Evolutionary conservation across 805 yeast genomes (phyloP).

Genomic region (Cyberlindnera mycetangii): DNA sequence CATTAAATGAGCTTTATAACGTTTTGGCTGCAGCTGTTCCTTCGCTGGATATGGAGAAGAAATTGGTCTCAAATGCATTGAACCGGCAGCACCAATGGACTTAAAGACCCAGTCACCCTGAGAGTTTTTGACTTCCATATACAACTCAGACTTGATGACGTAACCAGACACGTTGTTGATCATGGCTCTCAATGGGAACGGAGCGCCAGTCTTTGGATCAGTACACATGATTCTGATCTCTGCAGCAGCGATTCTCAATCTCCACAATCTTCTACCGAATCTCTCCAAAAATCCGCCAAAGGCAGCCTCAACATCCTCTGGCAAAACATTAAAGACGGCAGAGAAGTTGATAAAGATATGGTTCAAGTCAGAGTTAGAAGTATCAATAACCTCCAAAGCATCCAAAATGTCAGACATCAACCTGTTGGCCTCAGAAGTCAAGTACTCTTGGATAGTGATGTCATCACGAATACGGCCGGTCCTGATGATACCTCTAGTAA

Average conservation of each 20-base stretch:
- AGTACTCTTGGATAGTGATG: constrained; percentile 86
- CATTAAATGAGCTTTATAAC: constrained; percentile 97
- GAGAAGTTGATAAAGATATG: constrained; percentile 97
- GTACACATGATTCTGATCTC: constrained; percentile 95
- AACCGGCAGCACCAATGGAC: constrained; percentile 90
- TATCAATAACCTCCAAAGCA: constrained; percentile 90
- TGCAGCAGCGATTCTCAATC: constrained; percentile 94
- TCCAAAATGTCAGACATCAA: constrained; percentile 95
- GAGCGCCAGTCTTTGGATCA: constrained; percentile 80
- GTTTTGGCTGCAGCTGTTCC: constrained; percentile 97
- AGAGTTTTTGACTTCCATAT: constrained; percentile 88
- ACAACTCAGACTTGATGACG: constrained; percentile 92
- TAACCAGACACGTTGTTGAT: constrained; percentile 96
- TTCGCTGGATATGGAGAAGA: constrained; percentile 96
- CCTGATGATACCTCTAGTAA: constrained; percentile 95
- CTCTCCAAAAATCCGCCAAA: constrained; percentile 97
- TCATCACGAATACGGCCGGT: constrained; percentile 95
- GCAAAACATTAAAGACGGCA: constrained; percentile 90
- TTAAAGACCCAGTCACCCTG: constrained; percentile 97
- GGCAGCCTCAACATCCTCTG: constrained; percentile 95
- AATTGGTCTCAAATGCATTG: constrained; percentile 95
- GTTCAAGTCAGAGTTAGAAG: constrained; percentile 92
- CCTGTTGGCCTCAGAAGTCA: constrained; percentile 94
- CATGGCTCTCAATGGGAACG: constrained; percentile 95
- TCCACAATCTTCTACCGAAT: constrained; percentile 95